These are phyloP conservation scores for Microdochium paspali DNA, from an alignment of 2,329 filamentous ascomycete genomes.

Conservation along the genomic window DNA sequence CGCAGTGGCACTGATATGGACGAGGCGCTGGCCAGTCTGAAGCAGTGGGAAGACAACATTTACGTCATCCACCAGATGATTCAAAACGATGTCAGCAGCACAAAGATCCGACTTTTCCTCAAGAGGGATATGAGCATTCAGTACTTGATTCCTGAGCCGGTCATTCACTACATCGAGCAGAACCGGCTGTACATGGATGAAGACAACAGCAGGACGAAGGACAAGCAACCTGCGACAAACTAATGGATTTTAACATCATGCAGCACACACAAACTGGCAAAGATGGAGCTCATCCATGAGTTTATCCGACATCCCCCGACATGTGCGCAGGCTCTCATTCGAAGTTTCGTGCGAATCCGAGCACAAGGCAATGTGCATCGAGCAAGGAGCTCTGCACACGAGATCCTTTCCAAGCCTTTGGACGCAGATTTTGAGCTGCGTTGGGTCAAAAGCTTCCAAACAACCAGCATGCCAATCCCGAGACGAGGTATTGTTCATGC, in stretches of 20 bases:
- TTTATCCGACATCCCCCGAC: too few species aligned
- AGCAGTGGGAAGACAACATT: constrained; percentile 77
- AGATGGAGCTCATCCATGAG: too few species aligned
- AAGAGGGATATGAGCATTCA: constrained; percentile 75
- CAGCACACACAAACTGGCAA: too few species aligned
- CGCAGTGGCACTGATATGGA: constrained; percentile 82
- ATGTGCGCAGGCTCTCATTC: too few species aligned
- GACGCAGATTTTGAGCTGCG: too few species aligned
- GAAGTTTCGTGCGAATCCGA: too few species aligned
- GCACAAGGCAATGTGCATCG: too few species aligned
- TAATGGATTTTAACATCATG: background rate
- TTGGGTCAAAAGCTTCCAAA: too few species aligned
- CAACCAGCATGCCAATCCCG: too few species aligned
- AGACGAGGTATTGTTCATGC: too few species aligned
- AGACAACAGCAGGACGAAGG: constrained; percentile 15
- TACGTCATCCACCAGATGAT: constrained; percentile 84
- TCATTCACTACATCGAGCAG: constrained; percentile 65
- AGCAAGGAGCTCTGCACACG: too few species aligned
- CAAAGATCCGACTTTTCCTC: constrained; percentile 72
- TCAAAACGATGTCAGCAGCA: constrained; percentile 74
- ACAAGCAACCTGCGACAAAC: constrained; percentile 10
- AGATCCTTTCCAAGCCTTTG: too few species aligned
- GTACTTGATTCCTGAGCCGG: constrained; percentile 64
- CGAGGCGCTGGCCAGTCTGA: constrained; percentile 72
- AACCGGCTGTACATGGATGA: constrained; percentile 46